phyloP scores from a whole-genome alignment of 257 asterid genomes.

The Rhazya stricta region DNA sequence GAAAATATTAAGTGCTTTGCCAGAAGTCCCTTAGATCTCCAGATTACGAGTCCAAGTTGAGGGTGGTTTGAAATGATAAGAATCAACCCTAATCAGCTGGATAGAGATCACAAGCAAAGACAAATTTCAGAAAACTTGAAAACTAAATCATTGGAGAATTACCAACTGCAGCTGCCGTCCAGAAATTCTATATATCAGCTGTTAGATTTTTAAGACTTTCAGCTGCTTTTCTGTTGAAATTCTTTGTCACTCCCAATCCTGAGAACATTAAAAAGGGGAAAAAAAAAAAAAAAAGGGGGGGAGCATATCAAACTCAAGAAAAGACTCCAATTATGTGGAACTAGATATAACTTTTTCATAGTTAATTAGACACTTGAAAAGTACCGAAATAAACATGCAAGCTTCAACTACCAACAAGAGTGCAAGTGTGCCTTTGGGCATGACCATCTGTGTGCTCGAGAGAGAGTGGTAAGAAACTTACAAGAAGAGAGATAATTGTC shows the following conservation, averaged over 20 bases:
- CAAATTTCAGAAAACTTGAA: background rate
- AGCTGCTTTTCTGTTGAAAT: slow-evolving; percentile 5
- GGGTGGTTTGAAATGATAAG: background rate
- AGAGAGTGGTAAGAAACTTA: slow-evolving; percentile 14
- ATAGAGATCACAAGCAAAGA: background rate
- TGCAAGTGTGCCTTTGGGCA: background rate
- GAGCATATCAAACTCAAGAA: background rate
- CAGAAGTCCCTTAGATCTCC: background rate
- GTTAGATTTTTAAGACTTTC: background rate
- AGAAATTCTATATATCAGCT: slow-evolving; percentile 7
- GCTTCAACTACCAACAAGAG: background rate
- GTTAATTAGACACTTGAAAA: background rate
- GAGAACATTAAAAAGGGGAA: slow-evolving; percentile 9
- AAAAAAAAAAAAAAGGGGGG: too few species aligned
- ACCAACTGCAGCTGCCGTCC: slow-evolving; percentile 19
- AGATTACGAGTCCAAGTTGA: background rate
- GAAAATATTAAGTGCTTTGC: background rate
- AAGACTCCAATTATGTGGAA: background rate
- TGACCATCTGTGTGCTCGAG: background rate
- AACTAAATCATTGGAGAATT: slow-evolving; percentile 2
- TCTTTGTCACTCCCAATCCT: slow-evolving; percentile 20
- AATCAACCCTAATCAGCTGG: background rate
- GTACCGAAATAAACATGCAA: background rate
- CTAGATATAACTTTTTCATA: background rate
- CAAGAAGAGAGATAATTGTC: slow-evolving; percentile 8